Conservation (phyloP, 441 rosid species). For the Biscutella laevigata region DNA sequence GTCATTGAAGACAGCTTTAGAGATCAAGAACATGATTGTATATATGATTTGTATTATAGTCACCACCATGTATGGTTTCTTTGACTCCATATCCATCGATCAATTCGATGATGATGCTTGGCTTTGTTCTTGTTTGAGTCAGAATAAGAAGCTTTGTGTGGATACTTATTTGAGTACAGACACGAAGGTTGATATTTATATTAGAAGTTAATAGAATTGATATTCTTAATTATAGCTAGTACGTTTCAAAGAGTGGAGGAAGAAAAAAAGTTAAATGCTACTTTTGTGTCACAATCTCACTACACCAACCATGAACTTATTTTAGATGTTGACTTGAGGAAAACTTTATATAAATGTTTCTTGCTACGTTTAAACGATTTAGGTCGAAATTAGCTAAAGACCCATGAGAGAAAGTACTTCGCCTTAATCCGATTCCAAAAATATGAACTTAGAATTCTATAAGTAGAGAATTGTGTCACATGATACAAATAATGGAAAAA, state of each 20-base stretch:
- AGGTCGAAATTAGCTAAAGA: too few species aligned
- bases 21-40: slow-evolving; percentile 77
- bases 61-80: slow-evolving; percentile 51
- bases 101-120: slow-evolving; percentile 5
- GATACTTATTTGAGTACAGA: slow-evolving; percentile 15
- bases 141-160: slow-evolving; percentile 6
- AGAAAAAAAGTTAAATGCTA: neutral
- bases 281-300: slow-evolving; percentile 24
- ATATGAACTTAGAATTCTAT: too few species aligned
- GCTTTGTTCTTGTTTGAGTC: neutral
- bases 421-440: too few species aligned
- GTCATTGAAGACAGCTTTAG: slow-evolving; percentile 70
- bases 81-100: slow-evolving; percentile 33
- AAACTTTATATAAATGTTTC: neutral
- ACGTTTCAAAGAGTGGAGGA: slow-evolving; percentile 2
- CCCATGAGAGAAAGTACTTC: too few species aligned
- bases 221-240: neutral
- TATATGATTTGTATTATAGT: slow-evolving; percentile 56
- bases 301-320: slow-evolving; percentile 1
- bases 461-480: too few species aligned
- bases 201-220: slow-evolving; percentile 1
- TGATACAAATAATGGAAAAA: too few species aligned
- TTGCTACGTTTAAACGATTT: too few species aligned
- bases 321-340: neutral
- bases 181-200: neutral